Evolutionary conservation across 2,329 filamentous ascomycete species (phyloP).

Genomic region (Trichoderma koningiopsis): DNA sequence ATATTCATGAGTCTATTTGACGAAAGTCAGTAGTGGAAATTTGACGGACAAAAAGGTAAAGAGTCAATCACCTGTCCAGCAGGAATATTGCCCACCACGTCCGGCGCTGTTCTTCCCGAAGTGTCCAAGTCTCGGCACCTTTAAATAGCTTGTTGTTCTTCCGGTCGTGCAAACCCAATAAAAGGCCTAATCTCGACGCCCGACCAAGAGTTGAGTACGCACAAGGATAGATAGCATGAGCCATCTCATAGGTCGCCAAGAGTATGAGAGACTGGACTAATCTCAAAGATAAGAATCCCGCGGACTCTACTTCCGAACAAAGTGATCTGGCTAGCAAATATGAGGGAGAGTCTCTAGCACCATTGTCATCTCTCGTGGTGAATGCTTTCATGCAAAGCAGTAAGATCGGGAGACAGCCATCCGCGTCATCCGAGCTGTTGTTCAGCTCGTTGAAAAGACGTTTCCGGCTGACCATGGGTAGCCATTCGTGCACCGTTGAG

Average conservation of each 20-base stretch:
- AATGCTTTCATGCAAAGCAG: conserved; percentile 9
- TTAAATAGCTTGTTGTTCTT: conserved; percentile 20
- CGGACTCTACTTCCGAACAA: conserved; percentile 2
- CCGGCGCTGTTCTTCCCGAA: conserved; percentile 19
- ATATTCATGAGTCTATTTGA: conserved; percentile 9
- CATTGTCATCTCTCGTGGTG: background rate
- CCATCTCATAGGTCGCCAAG: conserved; percentile 4
- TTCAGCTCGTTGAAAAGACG: conserved; percentile 13
- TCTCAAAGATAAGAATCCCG: conserved; percentile 11
- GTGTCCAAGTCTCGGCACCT: conserved; percentile 10
- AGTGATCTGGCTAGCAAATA: conserved; percentile 5
- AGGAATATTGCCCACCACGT: conserved; percentile 16
- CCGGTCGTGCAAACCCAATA: background rate
- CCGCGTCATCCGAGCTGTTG: background rate
- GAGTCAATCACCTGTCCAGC: background rate
- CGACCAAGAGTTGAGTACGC: conserved; percentile 15
- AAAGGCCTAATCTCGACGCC: conserved; percentile 2
- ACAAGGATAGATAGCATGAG: conserved; percentile 12
- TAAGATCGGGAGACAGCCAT: conserved; percentile 9
- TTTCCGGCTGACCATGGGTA: conserved; percentile 18
- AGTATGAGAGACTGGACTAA: conserved; percentile 6
- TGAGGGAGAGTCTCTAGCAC: background rate
- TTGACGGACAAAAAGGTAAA: background rate
- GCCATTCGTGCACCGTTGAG: conserved; percentile 15
- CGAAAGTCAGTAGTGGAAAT: background rate